A percentile compares a stretch with the other conserved stretches of the same genome.
phyloP scores from a whole-genome alignment of 2,329 filamentous ascomycete species.

The Plenodomus biglobosus region DNA sequence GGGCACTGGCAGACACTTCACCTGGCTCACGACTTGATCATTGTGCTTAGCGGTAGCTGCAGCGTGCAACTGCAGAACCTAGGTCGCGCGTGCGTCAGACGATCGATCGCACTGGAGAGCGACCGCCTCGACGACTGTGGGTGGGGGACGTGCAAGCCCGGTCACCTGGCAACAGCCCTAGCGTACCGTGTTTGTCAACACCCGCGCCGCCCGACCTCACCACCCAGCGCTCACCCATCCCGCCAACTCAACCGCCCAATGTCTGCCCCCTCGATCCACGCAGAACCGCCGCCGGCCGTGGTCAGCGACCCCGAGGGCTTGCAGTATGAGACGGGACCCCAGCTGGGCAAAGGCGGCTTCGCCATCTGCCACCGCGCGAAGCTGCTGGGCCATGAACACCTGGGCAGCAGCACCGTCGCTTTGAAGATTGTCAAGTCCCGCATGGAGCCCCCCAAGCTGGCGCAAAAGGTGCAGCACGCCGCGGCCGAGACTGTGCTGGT shows the following conservation, averaged over 20 bases:
- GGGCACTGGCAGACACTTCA: neutral
- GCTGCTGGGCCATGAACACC: constrained; percentile 55
- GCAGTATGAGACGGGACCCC: constrained; percentile 71
- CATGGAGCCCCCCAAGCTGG: constrained; percentile 77
- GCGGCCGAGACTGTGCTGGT: neutral
- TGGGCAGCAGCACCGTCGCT: constrained; percentile 68
- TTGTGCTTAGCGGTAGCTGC: too few species aligned
- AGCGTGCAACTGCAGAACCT: neutral
- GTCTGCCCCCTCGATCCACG: constrained; percentile 52
- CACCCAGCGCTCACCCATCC: constrained; percentile 29
- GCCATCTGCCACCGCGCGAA: constrained; percentile 78
- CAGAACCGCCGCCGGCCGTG: constrained; percentile 55
- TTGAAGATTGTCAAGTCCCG: constrained; percentile 82
- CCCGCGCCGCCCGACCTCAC: constrained; percentile 19
- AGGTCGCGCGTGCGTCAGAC: neutral
- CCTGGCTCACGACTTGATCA: too few species aligned
- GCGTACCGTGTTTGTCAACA: constrained; percentile 15
- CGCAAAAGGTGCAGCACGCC: constrained; percentile 68
- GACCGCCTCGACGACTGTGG: too few species aligned
- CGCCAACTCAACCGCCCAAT: constrained; percentile 34
- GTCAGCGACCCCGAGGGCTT: constrained; percentile 70
- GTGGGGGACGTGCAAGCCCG: neutral
- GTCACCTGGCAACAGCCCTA: constrained; percentile 12
- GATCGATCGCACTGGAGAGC: too few species aligned
- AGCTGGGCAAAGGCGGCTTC: constrained; percentile 76